Conservation (phyloP, 1,284 basidiomycete species). For the Somion occarium region DNA sequence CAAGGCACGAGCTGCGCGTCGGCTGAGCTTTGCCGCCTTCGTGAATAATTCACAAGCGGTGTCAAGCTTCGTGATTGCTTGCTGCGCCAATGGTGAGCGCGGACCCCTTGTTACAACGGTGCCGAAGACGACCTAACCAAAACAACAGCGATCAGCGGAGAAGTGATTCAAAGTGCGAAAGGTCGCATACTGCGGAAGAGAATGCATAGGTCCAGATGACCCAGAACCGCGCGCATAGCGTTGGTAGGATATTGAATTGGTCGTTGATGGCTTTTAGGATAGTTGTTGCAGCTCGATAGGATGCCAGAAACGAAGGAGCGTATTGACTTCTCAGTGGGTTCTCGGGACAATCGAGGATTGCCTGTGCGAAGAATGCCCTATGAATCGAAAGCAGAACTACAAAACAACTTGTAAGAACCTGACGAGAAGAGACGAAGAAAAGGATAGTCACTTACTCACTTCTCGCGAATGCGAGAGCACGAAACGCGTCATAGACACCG, state of each 20-base stretch:
- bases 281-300: constrained; percentile 30
- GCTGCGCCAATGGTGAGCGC: constrained; percentile 22
- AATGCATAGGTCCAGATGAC: constrained; percentile 34
- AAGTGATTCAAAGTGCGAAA: constrained; percentile 19
- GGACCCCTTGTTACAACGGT: constrained; percentile 26
- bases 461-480: constrained; percentile 38
- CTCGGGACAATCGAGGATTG: constrained; percentile 33
- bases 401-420: neutral
- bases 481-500: constrained; percentile 35
- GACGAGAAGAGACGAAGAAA: neutral
- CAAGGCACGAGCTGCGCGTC: constrained; percentile 26
- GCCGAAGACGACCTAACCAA: constrained; percentile 23
- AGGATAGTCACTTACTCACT: constrained; percentile 25
- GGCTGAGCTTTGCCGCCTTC: constrained; percentile 25
- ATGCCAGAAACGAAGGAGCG: constrained; percentile 35
- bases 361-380: constrained; percentile 36
- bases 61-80: constrained; percentile 25
- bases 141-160: neutral
- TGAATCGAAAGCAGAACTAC: constrained; percentile 36
- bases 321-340: constrained; percentile 35
- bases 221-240: constrained; percentile 32
- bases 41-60: constrained; percentile 25
- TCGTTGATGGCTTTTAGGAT: constrained; percentile 29
- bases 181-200: constrained; percentile 31
- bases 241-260: constrained; percentile 24